Conservation (phyloP, 2,329 filamentous ascomycete genomes). For the Fusarium irregulare region DNA sequence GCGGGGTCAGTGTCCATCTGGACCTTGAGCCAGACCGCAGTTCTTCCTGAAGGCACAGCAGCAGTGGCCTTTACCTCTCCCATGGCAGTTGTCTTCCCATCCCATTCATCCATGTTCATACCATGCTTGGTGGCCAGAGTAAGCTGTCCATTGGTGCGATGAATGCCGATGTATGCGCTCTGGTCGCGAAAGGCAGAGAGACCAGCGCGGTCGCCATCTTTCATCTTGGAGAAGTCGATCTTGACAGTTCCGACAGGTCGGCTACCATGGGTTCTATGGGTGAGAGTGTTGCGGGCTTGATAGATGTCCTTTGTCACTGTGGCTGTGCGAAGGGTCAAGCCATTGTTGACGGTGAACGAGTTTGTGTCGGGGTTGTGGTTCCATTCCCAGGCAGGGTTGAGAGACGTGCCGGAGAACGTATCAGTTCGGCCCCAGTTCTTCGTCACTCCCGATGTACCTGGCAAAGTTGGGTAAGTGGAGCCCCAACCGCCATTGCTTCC, state of each 20-base stretch:
- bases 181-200: slow-evolving; percentile 65
- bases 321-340: slow-evolving; percentile 60
- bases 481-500: slow-evolving; percentile 61
- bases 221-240: slow-evolving; percentile 61
- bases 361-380: slow-evolving; percentile 69
- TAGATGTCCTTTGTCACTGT: slow-evolving; percentile 65
- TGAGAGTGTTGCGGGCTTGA: slow-evolving; percentile 59
- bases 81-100: slow-evolving; percentile 28
- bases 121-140: slow-evolving; percentile 52
- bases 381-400: slow-evolving; percentile 67
- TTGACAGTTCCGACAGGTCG: slow-evolving; percentile 60
- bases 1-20: slow-evolving; percentile 43
- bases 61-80: slow-evolving; percentile 39
- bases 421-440: slow-evolving; percentile 55
- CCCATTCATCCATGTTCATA: slow-evolving; percentile 52
- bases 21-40: slow-evolving; percentile 40
- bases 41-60: slow-evolving; percentile 32
- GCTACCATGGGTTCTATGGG: slow-evolving; percentile 60
- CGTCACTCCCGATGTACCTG: slow-evolving; percentile 9
- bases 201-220: slow-evolving; percentile 63
- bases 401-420: slow-evolving; percentile 55
- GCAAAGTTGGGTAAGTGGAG: slow-evolving; percentile 55
- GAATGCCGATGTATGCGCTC: slow-evolving; percentile 64
- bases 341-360: slow-evolving; percentile 58
- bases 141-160: slow-evolving; percentile 46